phyloP scores from a whole-genome alignment of 345 rosid species.

The Zanthoxylum bungeanum region DNA sequence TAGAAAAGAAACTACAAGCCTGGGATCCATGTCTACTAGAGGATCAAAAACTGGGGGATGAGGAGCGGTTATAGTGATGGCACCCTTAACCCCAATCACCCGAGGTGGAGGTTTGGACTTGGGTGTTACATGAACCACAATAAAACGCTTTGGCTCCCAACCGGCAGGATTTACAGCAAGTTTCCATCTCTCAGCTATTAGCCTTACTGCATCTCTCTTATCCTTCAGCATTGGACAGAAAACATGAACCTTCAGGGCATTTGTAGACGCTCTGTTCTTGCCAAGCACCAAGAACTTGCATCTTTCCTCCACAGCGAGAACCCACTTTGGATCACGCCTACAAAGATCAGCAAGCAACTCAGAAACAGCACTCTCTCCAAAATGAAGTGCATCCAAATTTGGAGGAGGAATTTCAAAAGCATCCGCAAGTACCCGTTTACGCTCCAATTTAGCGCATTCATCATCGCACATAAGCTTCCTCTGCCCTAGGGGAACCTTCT shows the following conservation, averaged over 20 bases:
- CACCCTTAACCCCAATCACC: constrained; percentile 66
- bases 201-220: constrained; percentile 78
- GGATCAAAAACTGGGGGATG: constrained; percentile 73
- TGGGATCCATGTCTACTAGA: constrained; percentile 89
- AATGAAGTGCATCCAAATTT: constrained; percentile 80
- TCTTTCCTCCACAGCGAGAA: constrained; percentile 86
- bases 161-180: constrained; percentile 72
- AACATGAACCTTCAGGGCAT: constrained; percentile 75
- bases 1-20: constrained; percentile 81
- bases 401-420: constrained; percentile 82
- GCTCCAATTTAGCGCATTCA: constrained; percentile 88
- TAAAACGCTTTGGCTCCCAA: constrained; percentile 94
- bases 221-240: constrained; percentile 92
- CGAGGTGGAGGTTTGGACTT: constrained; percentile 84
- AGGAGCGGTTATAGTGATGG: constrained; percentile 31
- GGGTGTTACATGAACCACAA: constrained; percentile 65
- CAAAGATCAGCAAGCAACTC: constrained; percentile 75
- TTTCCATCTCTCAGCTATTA: constrained; percentile 97
- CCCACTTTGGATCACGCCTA: constrained; percentile 96
- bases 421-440: constrained; percentile 84
- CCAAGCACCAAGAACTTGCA: constrained; percentile 89
- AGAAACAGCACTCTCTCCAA: constrained; percentile 71
- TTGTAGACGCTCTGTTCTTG: constrained; percentile 56
- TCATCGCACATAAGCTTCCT: constrained; percentile 88
- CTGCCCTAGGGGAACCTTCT: constrained; percentile 72